Percentiles rank a stretch among this genome's conserved stretches.
phyloP scores from a whole-genome alignment of 148 eudicot species.

The Rheum nobile region DNA sequence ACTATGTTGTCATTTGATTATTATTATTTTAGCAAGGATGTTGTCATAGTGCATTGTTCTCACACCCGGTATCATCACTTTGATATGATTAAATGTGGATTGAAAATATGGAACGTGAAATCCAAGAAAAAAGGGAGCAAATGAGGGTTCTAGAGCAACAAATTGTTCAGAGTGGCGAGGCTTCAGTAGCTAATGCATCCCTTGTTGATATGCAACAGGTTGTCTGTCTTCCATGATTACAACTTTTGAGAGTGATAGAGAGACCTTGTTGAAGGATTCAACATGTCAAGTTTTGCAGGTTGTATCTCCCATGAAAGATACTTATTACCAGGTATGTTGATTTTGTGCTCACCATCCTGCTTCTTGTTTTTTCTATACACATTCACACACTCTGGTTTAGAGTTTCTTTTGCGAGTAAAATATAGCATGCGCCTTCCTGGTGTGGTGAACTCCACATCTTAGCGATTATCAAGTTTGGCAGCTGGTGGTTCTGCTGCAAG shows the following conservation, averaged over 20 bases:
- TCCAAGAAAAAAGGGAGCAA: constrained; percentile 74
- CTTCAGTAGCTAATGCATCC: constrained; percentile 78
- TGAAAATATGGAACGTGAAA: constrained; percentile 74
- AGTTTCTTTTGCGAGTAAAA: constrained; percentile 50
- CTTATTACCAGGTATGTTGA: constrained; percentile 64
- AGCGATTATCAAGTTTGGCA: constrained; percentile 69
- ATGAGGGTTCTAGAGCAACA: constrained; percentile 85
- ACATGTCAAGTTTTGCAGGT: constrained; percentile 92
- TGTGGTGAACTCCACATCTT: constrained; percentile 66
- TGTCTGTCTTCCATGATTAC: constrained; percentile 14
- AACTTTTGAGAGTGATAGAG: constrained; percentile 85
- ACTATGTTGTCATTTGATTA: neutral
- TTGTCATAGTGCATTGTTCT: neutral
- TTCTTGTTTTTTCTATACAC: neutral
- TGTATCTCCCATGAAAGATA: constrained; percentile 64
- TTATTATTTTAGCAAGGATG: neutral
- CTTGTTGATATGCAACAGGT: constrained; percentile 93
- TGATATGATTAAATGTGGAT: constrained; percentile 29
- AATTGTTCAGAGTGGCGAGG: constrained; percentile 68
- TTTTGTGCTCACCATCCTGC: neutral
- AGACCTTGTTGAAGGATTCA: constrained; percentile 77
- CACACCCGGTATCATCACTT: neutral
- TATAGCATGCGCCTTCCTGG: constrained; percentile 91
- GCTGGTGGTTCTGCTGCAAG: constrained; percentile 67
- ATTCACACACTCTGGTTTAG: constrained; percentile 2